phyloP scores from a whole-genome alignment of 2,329 filamentous ascomycete species.

The Phyllachora maydis region DNA sequence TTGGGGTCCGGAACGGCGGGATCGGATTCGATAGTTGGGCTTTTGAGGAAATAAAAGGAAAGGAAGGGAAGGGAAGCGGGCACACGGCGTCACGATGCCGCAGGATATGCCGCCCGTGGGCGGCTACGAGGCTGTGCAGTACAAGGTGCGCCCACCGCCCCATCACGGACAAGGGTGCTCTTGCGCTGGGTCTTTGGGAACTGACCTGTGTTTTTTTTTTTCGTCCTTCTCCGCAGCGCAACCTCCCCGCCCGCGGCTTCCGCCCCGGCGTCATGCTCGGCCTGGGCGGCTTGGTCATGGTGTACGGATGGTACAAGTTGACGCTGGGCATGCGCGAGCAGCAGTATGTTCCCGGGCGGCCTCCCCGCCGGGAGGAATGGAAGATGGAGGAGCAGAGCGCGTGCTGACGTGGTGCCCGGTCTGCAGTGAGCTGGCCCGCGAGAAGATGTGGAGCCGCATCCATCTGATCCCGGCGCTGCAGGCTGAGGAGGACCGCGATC shows the following conservation, averaged over 20 bases:
- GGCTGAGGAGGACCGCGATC: conserved; percentile 90
- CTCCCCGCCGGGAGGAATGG: too few relatives aligned
- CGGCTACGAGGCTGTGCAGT: conserved; percentile 93
- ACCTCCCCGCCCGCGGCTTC: conserved; percentile 81
- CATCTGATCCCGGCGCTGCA: conserved; percentile 85
- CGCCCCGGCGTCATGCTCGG: conserved; percentile 60
- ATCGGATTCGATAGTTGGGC: too few relatives aligned
- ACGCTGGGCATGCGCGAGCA: conserved; percentile 72
- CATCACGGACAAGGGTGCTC: too few relatives aligned
- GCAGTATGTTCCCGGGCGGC: too few relatives aligned
- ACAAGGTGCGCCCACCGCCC: conserved; percentile 42
- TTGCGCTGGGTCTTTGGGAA: too few relatives aligned
- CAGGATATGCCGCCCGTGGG: conserved; percentile 93
- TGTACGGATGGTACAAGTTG: conserved; percentile 77
- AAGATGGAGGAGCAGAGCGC: too few relatives aligned
- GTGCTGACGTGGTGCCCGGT: too few relatives aligned
- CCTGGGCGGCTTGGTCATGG: conserved; percentile 59
- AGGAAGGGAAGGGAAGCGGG: too few relatives aligned
- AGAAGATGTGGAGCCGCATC: conserved; percentile 97
- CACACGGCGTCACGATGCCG: conserved; percentile 78
- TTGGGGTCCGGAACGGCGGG: too few relatives aligned
- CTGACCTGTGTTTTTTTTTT: too few relatives aligned
- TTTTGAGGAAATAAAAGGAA: conserved; percentile 1
- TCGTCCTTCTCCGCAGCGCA: conserved; percentile 36
- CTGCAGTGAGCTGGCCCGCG: conserved; percentile 77